Evolutionary conservation across 371 early-diverging fungal genomes (phyloP), one percentile per base, ranked within the genome.

Genomic region (Mucor piriformis): DNA sequence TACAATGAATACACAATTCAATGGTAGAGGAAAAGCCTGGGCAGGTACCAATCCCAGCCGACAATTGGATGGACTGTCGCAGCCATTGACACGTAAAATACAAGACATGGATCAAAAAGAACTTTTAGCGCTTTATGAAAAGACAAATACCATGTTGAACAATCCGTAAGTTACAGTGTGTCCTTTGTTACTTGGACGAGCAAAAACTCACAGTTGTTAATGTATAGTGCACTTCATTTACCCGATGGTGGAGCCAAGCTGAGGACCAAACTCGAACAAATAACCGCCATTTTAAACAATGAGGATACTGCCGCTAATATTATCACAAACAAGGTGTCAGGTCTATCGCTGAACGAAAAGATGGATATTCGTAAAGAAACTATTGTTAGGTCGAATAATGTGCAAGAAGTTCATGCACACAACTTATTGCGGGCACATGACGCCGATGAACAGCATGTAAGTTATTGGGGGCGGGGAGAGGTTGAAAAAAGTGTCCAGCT

Each of bases 181-280:
- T 32, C n/a, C 21, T 29, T 3, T 40, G 2, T 16, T 25, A 8
- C n/a, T 32, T 63, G 3, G 8, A 11, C 5, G 6, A 15, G 38
- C n/a, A 38, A n/a, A 13, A 38, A 15, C 16, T 10, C 6, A 18
- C 3, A 3, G n/a, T 42, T 42, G n/a, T n/a, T n/a, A n/a, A n/a
- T 18, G n/a, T 6, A 18, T 18, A 27, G 61, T 46, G 27, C 27
- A 3, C 18, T 66, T 10, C 64, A 68, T 18, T 52, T 76, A 42
- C 77, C 77, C 10, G 77, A 76, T 43, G 71, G 73, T 35, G 77
- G 77, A 7, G 61, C 55, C 5, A 76, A 76, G 40, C 35, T 76
- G 16, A 68, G 63, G 32, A 56, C 55, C 6, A 73, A 62, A 43
- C 16, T 69, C 11, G 59, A 46, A 47, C 66, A 73, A 49, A 61